Percentiles rank a stretch among this genome's conserved stretches.
Conservation (phyloP, 805 yeast species). For the Myxozyma sirexii region DNA sequence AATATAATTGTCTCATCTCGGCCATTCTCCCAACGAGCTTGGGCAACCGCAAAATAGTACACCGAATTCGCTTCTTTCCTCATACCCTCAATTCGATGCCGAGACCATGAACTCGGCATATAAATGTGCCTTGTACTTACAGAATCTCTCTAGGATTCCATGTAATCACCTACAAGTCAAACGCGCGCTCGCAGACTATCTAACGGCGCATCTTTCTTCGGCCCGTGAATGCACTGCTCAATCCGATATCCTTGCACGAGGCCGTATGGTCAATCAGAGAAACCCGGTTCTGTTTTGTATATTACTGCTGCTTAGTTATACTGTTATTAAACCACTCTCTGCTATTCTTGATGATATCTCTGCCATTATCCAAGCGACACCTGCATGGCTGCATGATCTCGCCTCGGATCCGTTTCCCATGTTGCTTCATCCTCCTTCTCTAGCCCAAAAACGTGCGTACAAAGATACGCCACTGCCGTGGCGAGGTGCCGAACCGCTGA, state of each 20-base stretch:
- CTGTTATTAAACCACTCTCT: neutral
- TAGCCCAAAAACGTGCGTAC: neutral
- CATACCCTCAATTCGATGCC: too few species aligned
- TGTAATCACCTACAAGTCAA: neutral
- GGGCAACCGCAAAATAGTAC: too few species aligned
- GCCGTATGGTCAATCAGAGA: neutral
- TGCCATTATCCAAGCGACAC: neutral
- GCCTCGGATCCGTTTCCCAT: neutral
- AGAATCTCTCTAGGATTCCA: neutral
- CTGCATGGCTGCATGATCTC: neutral
- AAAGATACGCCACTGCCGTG: neutral
- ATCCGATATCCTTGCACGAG: neutral
- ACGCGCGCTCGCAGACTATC: neutral
- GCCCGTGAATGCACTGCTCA: neutral
- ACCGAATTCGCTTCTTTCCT: too few species aligned
- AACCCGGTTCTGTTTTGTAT: neutral
- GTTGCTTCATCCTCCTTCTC: neutral
- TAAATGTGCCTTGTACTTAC: neutral
- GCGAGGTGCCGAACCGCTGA: constrained; percentile 9
- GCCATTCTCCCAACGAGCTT: neutral
- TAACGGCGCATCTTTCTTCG: neutral
- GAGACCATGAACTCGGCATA: too few species aligned
- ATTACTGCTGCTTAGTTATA: neutral
- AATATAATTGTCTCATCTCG: neutral
- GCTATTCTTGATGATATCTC: neutral